Percentiles rank a stretch among this genome's conserved stretches.
phyloP scores from a whole-genome alignment of 257 asterid genomes.

The Verbascum thapsus region DNA sequence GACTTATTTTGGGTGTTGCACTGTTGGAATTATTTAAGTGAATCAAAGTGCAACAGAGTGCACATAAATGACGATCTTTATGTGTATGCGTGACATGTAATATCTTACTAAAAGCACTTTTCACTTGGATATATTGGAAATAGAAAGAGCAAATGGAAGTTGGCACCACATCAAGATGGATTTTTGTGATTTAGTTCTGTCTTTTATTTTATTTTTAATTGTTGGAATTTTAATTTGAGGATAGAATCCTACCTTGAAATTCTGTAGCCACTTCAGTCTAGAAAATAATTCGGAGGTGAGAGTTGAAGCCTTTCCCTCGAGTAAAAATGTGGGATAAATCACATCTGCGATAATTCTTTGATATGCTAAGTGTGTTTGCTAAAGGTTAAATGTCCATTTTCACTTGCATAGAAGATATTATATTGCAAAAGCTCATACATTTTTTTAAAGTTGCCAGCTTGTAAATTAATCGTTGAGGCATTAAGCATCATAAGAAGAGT shows the following conservation, averaged over 20 bases:
- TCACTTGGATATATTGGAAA: background rate
- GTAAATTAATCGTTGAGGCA: background rate
- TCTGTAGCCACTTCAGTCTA: conserved; percentile 22
- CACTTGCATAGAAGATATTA: background rate
- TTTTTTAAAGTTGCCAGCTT: conserved; percentile 15
- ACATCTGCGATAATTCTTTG: background rate
- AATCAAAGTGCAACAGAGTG: conserved; percentile 15
- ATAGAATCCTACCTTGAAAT: conserved; percentile 13
- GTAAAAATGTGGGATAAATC: background rate
- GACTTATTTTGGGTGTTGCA: background rate
- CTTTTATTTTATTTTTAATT: too few relatives aligned
- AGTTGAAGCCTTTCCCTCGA: conserved; percentile 20
- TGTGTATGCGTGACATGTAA: background rate
- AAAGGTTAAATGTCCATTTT: background rate
- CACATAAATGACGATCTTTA: background rate
- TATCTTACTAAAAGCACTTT: conserved; percentile 2
- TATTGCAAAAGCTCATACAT: conserved; percentile 10
- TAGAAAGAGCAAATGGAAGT: conserved; percentile 17
- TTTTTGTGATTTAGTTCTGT: background rate
- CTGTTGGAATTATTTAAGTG: conserved; percentile 9
- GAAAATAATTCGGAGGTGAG: conserved; percentile 25
- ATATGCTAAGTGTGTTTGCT: conserved; percentile 11
- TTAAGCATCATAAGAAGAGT: background rate
- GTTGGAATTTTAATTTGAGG: background rate
- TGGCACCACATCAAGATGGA: background rate